Conservation (phyloP, 2,329 filamentous ascomycete species). For the Blumeriella jaapii region DNA sequence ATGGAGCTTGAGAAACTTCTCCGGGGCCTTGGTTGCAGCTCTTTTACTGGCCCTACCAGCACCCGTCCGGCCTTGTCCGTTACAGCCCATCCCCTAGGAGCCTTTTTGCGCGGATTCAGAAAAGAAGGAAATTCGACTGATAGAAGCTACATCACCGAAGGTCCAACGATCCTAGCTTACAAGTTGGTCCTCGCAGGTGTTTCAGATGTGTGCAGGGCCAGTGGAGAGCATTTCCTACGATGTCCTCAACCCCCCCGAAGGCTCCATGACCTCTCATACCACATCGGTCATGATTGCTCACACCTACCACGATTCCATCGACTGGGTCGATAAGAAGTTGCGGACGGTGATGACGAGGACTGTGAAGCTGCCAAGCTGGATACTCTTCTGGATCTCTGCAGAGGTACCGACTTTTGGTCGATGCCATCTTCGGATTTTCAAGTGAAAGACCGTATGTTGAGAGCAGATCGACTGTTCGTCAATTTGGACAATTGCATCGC, state of each 20-base stretch:
- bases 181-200: constrained; percentile 12
- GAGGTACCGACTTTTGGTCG: constrained; percentile 19
- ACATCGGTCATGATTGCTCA: constrained; percentile 18
- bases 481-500: constrained; percentile 16
- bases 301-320: constrained; percentile 17
- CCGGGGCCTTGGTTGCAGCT: constrained; percentile 15
- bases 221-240: constrained; percentile 14
- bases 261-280: constrained; percentile 16
- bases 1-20: constrained; percentile 19
- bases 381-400: constrained; percentile 17
- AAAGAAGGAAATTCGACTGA: constrained; percentile 11
- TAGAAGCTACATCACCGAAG: constrained; percentile 13
- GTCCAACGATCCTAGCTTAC: constrained; percentile 14
- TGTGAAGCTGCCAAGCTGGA: constrained; percentile 13
- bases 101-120: constrained; percentile 9
- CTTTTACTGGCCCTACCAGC: constrained; percentile 16
- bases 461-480: constrained; percentile 11
- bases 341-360: constrained; percentile 8
- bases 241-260: constrained; percentile 9
- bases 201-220: constrained; percentile 11
- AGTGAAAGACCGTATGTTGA: constrained; percentile 17
- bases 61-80: constrained; percentile 1
- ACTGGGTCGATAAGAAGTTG: constrained; percentile 17
- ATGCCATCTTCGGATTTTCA: constrained; percentile 13
- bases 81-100: constrained; percentile 3